Evolutionary conservation across 305 asterid species (phyloP).

Genomic region (Fraxinus greggii): DNA sequence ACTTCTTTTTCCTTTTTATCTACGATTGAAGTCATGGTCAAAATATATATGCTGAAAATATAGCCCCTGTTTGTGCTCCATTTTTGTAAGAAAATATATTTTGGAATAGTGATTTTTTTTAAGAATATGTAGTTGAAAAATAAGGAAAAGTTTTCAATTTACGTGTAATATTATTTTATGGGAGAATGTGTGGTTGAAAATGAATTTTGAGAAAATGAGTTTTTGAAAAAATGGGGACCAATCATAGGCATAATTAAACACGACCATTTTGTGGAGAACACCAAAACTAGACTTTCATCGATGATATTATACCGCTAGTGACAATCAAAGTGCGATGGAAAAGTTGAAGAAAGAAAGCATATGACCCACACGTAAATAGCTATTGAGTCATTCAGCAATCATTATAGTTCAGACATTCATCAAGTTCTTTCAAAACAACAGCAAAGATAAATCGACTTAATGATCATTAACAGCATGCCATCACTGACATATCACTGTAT

Average conservation of each 20-base stretch:
- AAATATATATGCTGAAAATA: background rate
- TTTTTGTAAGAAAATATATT: background rate
- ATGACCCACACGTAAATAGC: background rate
- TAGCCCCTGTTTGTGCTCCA: background rate
- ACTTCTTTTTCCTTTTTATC: background rate
- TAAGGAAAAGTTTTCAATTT: background rate
- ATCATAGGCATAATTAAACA: background rate
- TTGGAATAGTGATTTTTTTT: background rate
- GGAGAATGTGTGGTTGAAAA: background rate
- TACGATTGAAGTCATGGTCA: background rate
- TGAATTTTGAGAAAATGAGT: background rate
- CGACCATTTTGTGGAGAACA: conserved; percentile 1
- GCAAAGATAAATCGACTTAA: conserved; percentile 6
- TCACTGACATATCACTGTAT: background rate
- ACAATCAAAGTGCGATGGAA: conserved; percentile 2
- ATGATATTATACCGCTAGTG: background rate
- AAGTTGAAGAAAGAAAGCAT: background rate
- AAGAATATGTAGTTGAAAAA: background rate
- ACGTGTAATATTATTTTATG: background rate
- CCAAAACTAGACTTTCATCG: background rate
- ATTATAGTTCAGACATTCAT: background rate
- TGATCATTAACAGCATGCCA: background rate
- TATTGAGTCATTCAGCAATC: conserved; percentile 1
- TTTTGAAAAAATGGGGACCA: background rate
- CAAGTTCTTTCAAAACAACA: background rate